Percentiles rank a stretch among this genome's conserved stretches.
These are phyloP conservation scores for Trichoderma sp. DNA, from an alignment of 2,329 filamentous ascomycete species.

Conservation along the genomic window DNA sequence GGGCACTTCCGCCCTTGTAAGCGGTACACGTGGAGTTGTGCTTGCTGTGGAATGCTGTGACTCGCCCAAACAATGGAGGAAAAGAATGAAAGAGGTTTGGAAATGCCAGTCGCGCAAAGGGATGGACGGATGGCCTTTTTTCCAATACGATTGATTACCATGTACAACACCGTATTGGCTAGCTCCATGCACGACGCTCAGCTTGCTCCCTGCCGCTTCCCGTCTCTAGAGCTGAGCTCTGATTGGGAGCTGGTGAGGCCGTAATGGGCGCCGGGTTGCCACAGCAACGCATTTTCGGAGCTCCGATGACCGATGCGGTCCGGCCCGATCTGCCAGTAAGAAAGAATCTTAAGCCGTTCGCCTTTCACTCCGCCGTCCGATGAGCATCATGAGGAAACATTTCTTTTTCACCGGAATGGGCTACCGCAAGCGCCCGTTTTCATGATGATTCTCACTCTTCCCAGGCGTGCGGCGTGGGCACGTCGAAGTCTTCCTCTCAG, in stretches of 20 bases:
- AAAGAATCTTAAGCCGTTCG: neutral
- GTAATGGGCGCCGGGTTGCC: conserved; percentile 1
- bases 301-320: conserved; percentile 12
- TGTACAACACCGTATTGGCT: neutral
- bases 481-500: neutral
- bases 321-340: neutral
- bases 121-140: neutral
- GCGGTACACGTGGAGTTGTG: neutral
- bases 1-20: conserved; percentile 8
- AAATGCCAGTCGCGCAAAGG: conserved; percentile 8
- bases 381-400: neutral
- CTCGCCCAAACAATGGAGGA: neutral
- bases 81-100: neutral
- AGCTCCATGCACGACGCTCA: neutral
- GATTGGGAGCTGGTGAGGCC: neutral
- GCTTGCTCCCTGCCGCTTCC: neutral
- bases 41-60: neutral
- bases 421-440: neutral
- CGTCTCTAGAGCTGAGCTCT: neutral
- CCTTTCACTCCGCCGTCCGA: neutral
- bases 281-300: conserved; percentile 11
- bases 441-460: conserved; percentile 11
- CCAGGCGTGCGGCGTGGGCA: neutral
- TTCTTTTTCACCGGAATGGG: neutral
- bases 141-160: neutral